Conservation (phyloP, 768 basidiomycete species). For the Leccinum barrowsii region DNA sequence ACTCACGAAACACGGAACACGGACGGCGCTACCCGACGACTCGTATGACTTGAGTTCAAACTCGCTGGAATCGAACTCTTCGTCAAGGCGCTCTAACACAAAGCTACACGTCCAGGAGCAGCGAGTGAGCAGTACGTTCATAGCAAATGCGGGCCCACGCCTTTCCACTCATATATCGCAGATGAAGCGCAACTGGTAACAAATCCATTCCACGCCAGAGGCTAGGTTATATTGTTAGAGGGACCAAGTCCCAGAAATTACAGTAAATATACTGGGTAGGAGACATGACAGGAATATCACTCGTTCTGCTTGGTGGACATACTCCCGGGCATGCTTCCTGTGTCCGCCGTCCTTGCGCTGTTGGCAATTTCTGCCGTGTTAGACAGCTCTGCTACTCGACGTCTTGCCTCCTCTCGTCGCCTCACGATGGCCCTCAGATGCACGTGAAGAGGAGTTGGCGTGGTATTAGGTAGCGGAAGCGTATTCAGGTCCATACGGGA, state of each 20-base stretch:
- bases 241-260: constrained; percentile 12
- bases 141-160: background rate
- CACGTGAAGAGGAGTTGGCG: constrained; percentile 47
- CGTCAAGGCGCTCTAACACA: too few relatives aligned
- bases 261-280: constrained; percentile 14
- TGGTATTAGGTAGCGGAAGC: constrained; percentile 61
- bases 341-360: constrained; percentile 36
- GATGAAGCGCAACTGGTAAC: constrained; percentile 59
- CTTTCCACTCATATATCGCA: constrained; percentile 18
- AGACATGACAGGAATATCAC: constrained; percentile 14
- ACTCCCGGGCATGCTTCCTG: constrained; percentile 34
- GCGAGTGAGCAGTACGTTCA: constrained; percentile 52
- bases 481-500: constrained; percentile 30
- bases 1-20: too few relatives aligned
- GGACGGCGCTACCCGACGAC: too few relatives aligned
- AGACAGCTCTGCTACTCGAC: constrained; percentile 26
- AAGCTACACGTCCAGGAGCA: too few relatives aligned
- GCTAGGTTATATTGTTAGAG: constrained; percentile 5
- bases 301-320: constrained; percentile 22
- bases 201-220: background rate
- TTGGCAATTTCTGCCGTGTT: constrained; percentile 22
- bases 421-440: constrained; percentile 51
- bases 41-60: too few relatives aligned
- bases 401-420: constrained; percentile 42
- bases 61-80: too few relatives aligned